phyloP scores from a whole-genome alignment of 345 rosid genomes.

The Hirschfeldia incana region DNA sequence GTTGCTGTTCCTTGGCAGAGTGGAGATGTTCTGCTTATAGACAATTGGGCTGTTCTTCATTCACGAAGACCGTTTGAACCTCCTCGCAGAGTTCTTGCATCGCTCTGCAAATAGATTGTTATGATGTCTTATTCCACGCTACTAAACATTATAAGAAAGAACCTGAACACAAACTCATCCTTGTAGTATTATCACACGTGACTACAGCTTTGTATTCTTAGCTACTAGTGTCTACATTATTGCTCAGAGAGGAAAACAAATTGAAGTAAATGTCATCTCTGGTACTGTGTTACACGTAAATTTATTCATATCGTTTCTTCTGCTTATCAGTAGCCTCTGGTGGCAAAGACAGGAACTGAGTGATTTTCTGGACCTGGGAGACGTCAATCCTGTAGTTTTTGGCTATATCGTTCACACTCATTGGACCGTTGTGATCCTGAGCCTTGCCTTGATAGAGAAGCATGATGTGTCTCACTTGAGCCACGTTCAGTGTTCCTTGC shows the following conservation, averaged over 20 bases:
- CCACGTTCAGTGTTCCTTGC: constrained; percentile 70
- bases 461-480: constrained; percentile 74
- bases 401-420: constrained; percentile 69
- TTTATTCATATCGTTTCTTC: constrained; percentile 31
- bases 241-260: background rate
- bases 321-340: constrained; percentile 46
- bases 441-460: constrained; percentile 81
- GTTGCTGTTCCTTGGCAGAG: constrained; percentile 82
- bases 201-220: background rate
- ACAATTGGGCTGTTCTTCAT: constrained; percentile 89
- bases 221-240: constrained; percentile 25
- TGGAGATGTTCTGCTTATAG: constrained; percentile 75
- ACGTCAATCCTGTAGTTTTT: constrained; percentile 61
- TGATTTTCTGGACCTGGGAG: constrained; percentile 56
- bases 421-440: constrained; percentile 61
- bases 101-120: constrained; percentile 66
- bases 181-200: background rate
- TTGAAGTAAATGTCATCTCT: constrained; percentile 18
- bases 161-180: background rate
- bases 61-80: constrained; percentile 67
- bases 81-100: constrained; percentile 83
- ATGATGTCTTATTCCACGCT: background rate
- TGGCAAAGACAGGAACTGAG: constrained; percentile 68
- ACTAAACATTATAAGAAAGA: constrained; percentile 24
- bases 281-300: constrained; percentile 26